phyloP scores from a whole-genome alignment of 306 rosid species.

The Alnus rubra region DNA sequence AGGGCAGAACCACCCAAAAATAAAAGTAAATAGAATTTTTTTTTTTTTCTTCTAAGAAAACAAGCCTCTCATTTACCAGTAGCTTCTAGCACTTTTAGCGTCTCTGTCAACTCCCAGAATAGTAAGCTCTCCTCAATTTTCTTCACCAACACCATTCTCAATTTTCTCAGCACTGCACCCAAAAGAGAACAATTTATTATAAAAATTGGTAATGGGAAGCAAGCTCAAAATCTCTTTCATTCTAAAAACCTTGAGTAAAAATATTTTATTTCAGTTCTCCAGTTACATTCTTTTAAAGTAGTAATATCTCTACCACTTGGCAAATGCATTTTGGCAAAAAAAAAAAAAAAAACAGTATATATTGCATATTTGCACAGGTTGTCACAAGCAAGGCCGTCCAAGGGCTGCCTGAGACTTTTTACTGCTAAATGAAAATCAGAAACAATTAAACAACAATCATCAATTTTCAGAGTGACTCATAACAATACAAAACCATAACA shows the following conservation, averaged over 20 bases:
- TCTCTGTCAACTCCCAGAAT: conserved; percentile 32
- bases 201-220: too few species aligned
- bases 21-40: too few species aligned
- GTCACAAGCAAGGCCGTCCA: not conserved
- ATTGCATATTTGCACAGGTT: not conserved
- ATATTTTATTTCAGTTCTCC: not conserved
- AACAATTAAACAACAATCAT: not conserved
- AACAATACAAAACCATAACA: not conserved
- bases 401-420: not conserved
- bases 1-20: not conserved
- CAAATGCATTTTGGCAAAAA: not conserved
- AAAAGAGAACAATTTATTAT: conserved; percentile 13
- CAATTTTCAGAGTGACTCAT: not conserved
- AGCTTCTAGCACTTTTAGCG: conserved; percentile 24
- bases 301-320: not conserved
- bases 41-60: not conserved
- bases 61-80: conserved; percentile 17
- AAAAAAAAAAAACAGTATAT: not conserved
- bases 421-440: not conserved
- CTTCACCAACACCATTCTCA: conserved; percentile 52
- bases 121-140: conserved; percentile 43
- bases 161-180: conserved; percentile 68
- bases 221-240: not conserved
- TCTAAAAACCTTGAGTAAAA: not conserved
- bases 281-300: not conserved